Evolutionary conservation across 768 basidiomycete species (phyloP), one percentile per base, ranked within the genome.

Genomic region (Termitomyces sp.): DNA sequence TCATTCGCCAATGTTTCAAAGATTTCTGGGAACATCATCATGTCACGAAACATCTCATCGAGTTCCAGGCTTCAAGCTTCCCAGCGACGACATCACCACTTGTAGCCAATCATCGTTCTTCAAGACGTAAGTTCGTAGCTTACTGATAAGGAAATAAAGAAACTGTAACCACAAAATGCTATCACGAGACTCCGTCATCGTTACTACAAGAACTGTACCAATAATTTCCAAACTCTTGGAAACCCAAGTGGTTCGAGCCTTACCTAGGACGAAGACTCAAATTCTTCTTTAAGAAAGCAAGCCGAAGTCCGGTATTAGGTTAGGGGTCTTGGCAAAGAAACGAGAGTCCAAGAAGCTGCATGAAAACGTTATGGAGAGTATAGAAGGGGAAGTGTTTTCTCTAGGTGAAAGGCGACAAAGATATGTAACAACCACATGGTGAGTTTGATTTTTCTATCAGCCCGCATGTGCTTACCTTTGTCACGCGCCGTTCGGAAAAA

Each of bases 391-490:
- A 58, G 51, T 71, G 72, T 60, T 69, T 72, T 20, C 26, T 29
- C 16, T 68, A 58, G 60, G 24, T 73, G 37, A n/a, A n/a, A n/a
- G 18, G 44, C 13, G 69, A 69, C 15, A 64, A 68, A 6, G 57
- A 49, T 69, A 4, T 44, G 46, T 5, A 65, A 62, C 47, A 62
- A 53, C 5, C 74, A 73, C 60, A 62, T 44, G 74, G 74, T 75
- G 39, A 28, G 71, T 61, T 22, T 44, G 28, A 15, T 55, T 20
- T 22, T 5, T n/a, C 28, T 15, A 34, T 41, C 37, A 73, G 70
- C 22, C 62, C 66, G n/a, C 71, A 73, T 46, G 67, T 73, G 69
- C 62, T 68, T 34, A 12, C 53, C 20, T 73, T 69, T 60, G 71
- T 60, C 68, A 68, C 47, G 67, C 68, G 3, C 58, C 72, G 22